Conservation (phyloP, 495 filamentous ascomycete species). For the Aspergillus campestris region DNA sequence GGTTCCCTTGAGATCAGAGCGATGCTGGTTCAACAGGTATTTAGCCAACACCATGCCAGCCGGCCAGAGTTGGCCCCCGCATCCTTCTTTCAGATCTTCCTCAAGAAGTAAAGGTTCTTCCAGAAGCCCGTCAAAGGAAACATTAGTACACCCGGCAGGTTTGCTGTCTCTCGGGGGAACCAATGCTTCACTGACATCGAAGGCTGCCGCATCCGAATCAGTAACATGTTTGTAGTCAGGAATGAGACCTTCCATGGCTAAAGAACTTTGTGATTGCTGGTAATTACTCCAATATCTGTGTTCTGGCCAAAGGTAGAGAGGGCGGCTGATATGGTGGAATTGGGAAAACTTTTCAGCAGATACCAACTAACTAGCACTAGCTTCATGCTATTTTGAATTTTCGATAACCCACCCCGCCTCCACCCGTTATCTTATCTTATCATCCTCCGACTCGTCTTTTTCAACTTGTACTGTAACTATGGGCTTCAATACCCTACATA, state of each 20-base stretch:
- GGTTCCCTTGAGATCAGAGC: conserved; percentile 46
- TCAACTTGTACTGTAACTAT: no score
- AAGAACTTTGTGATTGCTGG: neutral
- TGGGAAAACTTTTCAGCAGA: no score
- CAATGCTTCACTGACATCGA: conserved; percentile 54
- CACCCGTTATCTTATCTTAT: no score
- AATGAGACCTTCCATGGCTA: conserved; percentile 3
- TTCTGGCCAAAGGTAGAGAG: neutral
- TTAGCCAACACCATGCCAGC: conserved; percentile 81
- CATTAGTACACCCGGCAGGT: conserved; percentile 49
- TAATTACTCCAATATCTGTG: neutral
- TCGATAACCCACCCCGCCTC: no score
- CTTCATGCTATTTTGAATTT: no score
- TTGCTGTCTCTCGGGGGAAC: conserved; percentile 58
- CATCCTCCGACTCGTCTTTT: no score
- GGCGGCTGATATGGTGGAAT: no score
- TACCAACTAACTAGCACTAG: no score
- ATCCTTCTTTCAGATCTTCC: conserved; percentile 78
- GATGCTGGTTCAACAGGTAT: conserved; percentile 69
- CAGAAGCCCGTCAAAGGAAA: conserved; percentile 71
- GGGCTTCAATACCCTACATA: no score
- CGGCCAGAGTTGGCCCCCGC: conserved; percentile 89
- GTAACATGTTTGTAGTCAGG: neutral
- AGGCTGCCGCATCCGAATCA: conserved; percentile 19
- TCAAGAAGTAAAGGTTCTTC: conserved; percentile 60